phyloP scores from a whole-genome alignment of 345 rosid genomes.

The Dimocarpus longan region DNA sequence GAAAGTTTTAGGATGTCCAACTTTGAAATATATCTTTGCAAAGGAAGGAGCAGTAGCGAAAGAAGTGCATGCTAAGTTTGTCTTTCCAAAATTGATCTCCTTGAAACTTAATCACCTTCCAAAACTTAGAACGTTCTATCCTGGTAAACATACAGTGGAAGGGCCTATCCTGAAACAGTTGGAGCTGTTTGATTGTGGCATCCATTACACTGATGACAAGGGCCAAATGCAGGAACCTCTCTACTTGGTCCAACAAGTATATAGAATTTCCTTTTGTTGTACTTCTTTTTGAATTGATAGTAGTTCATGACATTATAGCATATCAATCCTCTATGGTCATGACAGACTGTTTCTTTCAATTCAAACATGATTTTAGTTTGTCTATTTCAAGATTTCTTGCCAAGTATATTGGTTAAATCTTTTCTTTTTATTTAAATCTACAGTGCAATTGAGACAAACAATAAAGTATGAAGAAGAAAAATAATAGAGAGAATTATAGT shows the following conservation, averaged over 20 bases:
- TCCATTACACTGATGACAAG: neutral
- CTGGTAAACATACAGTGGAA: constrained; percentile 18
- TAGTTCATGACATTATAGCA: neutral
- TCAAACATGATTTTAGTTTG: too few species aligned
- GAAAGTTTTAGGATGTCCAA: neutral
- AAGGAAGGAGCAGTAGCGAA: constrained; percentile 4
- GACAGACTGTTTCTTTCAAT: neutral
- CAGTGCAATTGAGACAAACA: too few species aligned
- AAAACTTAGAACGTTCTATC: constrained; percentile 26
- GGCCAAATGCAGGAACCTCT: neutral
- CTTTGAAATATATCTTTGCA: neutral
- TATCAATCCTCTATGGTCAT: neutral
- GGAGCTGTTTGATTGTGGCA: neutral
- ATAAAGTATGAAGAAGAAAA: too few species aligned
- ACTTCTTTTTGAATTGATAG: neutral
- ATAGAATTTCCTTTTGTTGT: too few species aligned
- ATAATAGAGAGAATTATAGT: too few species aligned
- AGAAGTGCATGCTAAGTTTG: constrained; percentile 3
- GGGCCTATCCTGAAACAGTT: constrained; percentile 19
- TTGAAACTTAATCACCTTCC: neutral
- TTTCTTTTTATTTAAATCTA: neutral
- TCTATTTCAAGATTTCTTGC: neutral
- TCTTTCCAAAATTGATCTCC: constrained; percentile 21
- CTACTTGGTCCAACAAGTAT: constrained; percentile 12
- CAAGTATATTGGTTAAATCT: neutral